A percentile compares a stretch with the other conserved stretches of the same genome.
Conservation (phyloP, 83 land plant genomes). For the Diphasiastrum complanatum region DNA sequence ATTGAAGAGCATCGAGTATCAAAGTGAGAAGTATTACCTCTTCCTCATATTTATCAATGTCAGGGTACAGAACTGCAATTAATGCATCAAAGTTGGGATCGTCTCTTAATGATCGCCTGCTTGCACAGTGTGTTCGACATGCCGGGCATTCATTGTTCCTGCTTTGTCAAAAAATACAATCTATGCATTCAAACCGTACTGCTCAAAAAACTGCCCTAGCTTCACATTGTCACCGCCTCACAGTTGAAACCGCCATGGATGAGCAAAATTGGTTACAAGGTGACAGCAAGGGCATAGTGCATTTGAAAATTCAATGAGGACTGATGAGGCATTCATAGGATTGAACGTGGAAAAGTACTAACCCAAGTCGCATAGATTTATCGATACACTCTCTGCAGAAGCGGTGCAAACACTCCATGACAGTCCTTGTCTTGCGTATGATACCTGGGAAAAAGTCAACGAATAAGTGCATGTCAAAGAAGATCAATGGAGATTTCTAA, state of each 20-base stretch:
- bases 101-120: constrained; percentile 94
- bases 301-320: too few relatives aligned
- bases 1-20: too few relatives aligned
- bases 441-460: constrained; percentile 40
- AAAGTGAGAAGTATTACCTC: constrained; percentile 46
- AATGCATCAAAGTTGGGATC: constrained; percentile 93
- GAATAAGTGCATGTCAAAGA: constrained; percentile 12
- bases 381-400: constrained; percentile 83
- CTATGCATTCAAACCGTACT: neutral
- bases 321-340: too few relatives aligned
- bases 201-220: too few relatives aligned
- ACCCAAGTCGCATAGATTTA: constrained; percentile 81
- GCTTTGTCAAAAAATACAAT: neutral
- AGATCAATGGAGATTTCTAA: neutral
- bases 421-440: constrained; percentile 73
- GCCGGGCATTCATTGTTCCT: constrained; percentile 99
- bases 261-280: too few relatives aligned
- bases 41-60: constrained; percentile 86
- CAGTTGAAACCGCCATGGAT: too few relatives aligned
- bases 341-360: constrained; percentile 19
- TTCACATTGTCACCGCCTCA: too few relatives aligned
- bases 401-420: constrained; percentile 77
- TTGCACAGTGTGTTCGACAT: constrained; percentile 99
- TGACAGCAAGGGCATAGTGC: constrained; percentile 4
- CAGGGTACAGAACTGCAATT: constrained; percentile 75